Evolutionary conservation across 371 early-diverging fungal species (phyloP), one percentile per base, ranked within the genome.

Genomic region (Syncephalastrum monosporum): DNA sequence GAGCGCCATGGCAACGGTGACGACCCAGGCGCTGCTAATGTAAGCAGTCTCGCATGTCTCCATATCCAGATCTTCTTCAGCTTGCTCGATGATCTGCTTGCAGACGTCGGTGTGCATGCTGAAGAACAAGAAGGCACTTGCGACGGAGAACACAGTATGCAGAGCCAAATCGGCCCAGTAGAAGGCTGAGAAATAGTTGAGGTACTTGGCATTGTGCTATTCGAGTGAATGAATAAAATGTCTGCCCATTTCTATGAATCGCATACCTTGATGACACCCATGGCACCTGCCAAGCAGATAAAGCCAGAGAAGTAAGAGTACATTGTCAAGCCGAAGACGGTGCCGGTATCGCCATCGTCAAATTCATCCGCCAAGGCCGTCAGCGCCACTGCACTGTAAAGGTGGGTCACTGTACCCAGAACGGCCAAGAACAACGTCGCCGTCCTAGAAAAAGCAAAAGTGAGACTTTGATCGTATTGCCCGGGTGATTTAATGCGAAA

Each of bases 121-220:
- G 24, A 76, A 73, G 17, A 69, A 45, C 47, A 73, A 47, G 19
- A 61, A 58, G 29, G 73, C 69, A 42, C 65, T 71, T 15, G 72
- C 71, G 3, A 74, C 56, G 6, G 74, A 66, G 48, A 76, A 71
- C 27, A 71, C 49, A n/a, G 68, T 69, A 44, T 76, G 74, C 46
- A 76, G 55, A 19, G 52, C 77, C 23, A 76, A 61, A 47, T 76
- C 77, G 14, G 64, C 65, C 74, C 74, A 76, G 49, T 76, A 76
- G 25, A 63, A 73, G 24, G 54, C 48, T 41, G 62, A 59, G 53
- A 76, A 73, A 5, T 73, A 59, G 44, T 61, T 57, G 48, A 76
- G 72, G n/a, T 73, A 62, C 51, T 67, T 73, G 57, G 65, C 55
- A 53, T 76, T 71, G 58, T 71, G 73, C 74, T 76, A 65, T 54